Evolutionary conservation across 169 alveolate genomes (phyloP), one percentile per base, ranked within the genome.

Genomic region (Babesia caballi): DNA sequence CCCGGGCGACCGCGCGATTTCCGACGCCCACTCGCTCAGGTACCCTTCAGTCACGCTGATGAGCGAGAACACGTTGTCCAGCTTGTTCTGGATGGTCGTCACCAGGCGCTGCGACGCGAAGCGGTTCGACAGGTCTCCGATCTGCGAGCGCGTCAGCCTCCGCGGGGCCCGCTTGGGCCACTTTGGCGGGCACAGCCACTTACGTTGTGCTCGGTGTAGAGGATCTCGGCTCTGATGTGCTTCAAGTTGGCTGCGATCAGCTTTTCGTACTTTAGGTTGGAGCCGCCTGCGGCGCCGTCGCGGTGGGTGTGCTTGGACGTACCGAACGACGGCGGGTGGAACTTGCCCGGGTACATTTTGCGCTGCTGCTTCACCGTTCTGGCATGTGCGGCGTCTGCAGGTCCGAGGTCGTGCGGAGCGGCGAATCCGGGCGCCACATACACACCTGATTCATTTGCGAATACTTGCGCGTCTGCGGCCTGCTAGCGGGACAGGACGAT

Each of bases 41-140:
- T 78, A 78, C 17, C 87, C 87, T 30, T 78, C 82, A 14, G 87
- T 78, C 5, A 78, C 87, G 54, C 87, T 78, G 17, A 78, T 69
- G 11, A 78, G 50, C 6, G 87, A 27, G 46, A 65, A 59, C 1
- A 78, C 87, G 36, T 78, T 78, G 38, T 78, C 87, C 50, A 78
- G 58, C 36, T 78, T 78, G 57, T 56, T 57, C 57, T 57, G 72
- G 40, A 78, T 61, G 44, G 87, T 78, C 30, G 28, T 61, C 21
- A 78, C 32, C 15, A 78, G 59, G 21, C 66, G 53, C 36, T 69
- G 63, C 5, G 87, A 78, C 27, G 67, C 81, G 30, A 60, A 78
- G 2, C 73, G 63, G 44, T 59, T 78, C 14, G 76, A 59, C 38
- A 78, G 41, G 44, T 78, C 87, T 25, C 87, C 87, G 49, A 68